Percentiles rank a stretch among this genome's conserved stretches.
phyloP scores from a whole-genome alignment of 768 basidiomycete species.

The Termitomyces sp. region DNA sequence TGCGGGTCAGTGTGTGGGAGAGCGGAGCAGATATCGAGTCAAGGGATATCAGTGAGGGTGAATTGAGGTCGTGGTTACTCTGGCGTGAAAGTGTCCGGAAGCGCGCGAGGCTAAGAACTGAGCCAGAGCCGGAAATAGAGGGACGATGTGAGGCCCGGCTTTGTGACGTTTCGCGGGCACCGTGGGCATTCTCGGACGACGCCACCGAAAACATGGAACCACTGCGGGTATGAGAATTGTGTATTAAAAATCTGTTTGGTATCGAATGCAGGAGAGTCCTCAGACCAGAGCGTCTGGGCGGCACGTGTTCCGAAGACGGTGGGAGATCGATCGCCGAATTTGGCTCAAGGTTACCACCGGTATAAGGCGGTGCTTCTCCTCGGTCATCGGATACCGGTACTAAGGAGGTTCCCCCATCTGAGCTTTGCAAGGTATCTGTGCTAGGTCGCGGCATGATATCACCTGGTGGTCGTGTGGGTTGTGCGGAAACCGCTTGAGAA shows the following conservation, averaged over 20 bases:
- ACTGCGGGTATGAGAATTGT: slow-evolving; percentile 20
- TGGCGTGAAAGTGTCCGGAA: slow-evolving; percentile 49
- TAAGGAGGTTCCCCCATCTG: slow-evolving; percentile 26
- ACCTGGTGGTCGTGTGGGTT: slow-evolving; percentile 14
- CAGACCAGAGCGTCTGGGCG: slow-evolving; percentile 41
- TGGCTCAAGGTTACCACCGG: slow-evolving; percentile 29
- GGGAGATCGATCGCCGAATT: slow-evolving; percentile 10
- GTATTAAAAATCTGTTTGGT: slow-evolving; percentile 31
- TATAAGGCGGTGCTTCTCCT: slow-evolving; percentile 68
- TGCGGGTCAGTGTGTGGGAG: slow-evolving; percentile 64
- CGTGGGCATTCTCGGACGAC: slow-evolving; percentile 18
- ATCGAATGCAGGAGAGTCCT: slow-evolving; percentile 32
- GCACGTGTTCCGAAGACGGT: slow-evolving; percentile 9
- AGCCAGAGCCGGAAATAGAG: slow-evolving; percentile 26
- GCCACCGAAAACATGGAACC: slow-evolving; percentile 25
- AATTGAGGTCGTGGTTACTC: slow-evolving; percentile 44
- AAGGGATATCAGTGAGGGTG: slow-evolving; percentile 67
- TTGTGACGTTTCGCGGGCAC: slow-evolving; percentile 19
- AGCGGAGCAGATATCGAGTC: slow-evolving; percentile 74
- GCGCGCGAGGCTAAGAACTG: slow-evolving; percentile 34
- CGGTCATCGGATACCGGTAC: slow-evolving; percentile 21
- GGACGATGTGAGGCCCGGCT: slow-evolving; percentile 25
- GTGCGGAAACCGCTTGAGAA: slow-evolving; percentile 19
- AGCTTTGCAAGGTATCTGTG: slow-evolving; percentile 24
- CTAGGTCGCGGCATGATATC: slow-evolving; percentile 21